Percentiles rank a stretch among this genome's conserved stretches.
phyloP scores from a whole-genome alignment of 176 grass and related monocot species.

The Oryza nivara region DNA sequence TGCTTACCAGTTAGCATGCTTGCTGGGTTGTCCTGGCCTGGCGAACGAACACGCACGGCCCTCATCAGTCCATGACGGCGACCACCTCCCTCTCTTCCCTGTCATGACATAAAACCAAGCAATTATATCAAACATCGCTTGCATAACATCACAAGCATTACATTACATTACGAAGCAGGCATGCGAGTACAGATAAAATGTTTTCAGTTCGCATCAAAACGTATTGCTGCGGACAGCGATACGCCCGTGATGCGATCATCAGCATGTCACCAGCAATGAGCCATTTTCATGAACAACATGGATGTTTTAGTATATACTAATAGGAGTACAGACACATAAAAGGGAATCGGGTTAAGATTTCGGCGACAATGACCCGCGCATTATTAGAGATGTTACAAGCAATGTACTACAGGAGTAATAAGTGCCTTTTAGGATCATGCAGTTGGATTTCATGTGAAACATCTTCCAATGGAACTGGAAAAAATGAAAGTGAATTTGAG shows the following conservation, averaged over 20 bases:
- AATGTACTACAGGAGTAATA: neutral
- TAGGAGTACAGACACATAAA: neutral
- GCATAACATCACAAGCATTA: neutral
- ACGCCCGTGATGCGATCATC: conserved; percentile 22
- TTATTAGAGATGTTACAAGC: neutral
- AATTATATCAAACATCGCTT: neutral
- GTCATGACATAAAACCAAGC: neutral
- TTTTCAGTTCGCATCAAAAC: neutral
- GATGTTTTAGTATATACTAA: neutral
- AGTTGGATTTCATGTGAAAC: conserved; percentile 22
- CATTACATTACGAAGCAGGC: neutral
- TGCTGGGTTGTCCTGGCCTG: neutral
- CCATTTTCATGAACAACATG: conserved; percentile 33
- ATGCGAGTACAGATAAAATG: neutral
- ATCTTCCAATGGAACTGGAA: neutral
- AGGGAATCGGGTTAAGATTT: conserved; percentile 28
- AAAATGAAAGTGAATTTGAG: conserved; percentile 14
- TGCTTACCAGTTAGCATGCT: neutral
- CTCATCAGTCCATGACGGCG: conserved; percentile 24
- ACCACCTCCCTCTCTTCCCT: conserved; percentile 1
- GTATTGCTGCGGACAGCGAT: conserved; percentile 12
- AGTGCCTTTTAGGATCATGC: conserved; percentile 14
- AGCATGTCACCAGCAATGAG: conserved; percentile 16
- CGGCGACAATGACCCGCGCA: neutral
- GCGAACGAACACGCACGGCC: conserved; percentile 19